Conservation (phyloP, 2,329 filamentous ascomycete species). For the Graphilbum fragrans region DNA sequence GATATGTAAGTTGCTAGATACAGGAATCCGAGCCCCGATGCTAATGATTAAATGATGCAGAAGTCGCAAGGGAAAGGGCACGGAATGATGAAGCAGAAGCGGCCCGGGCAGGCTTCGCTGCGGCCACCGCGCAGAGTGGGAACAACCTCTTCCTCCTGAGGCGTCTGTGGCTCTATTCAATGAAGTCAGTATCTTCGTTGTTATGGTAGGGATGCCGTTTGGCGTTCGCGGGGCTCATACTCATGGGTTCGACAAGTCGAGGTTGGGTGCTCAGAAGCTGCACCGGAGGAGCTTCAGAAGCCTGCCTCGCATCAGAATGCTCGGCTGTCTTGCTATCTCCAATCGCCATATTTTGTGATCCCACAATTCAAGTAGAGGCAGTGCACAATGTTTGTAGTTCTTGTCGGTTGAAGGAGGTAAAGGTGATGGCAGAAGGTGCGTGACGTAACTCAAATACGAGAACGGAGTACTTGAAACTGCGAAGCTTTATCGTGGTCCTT, state of each 20-base stretch:
- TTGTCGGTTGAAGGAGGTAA: too few species aligned
- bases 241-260: conserved; percentile 1
- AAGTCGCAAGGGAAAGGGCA: conserved; percentile 25
- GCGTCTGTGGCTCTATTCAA: background rate
- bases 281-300: background rate
- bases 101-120: conserved; percentile 19
- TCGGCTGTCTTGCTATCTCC: background rate
- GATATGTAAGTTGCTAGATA: too few species aligned
- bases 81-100: conserved; percentile 26
- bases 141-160: background rate
- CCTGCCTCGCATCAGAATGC: background rate
- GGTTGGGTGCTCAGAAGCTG: background rate
- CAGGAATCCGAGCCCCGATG: too few species aligned
- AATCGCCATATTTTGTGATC: background rate
- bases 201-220: too few species aligned
- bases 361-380: too few species aligned
- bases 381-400: too few species aligned
- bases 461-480: too few species aligned
- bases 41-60: conserved; percentile 23
- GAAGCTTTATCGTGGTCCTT: too few species aligned
- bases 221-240: background rate
- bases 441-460: too few species aligned
- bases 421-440: too few species aligned
- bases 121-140: conserved; percentile 7
- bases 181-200: background rate